Conservation (phyloP, 371 early-diverging fungal genomes). For the Lichtheimia hyalospora region DNA sequence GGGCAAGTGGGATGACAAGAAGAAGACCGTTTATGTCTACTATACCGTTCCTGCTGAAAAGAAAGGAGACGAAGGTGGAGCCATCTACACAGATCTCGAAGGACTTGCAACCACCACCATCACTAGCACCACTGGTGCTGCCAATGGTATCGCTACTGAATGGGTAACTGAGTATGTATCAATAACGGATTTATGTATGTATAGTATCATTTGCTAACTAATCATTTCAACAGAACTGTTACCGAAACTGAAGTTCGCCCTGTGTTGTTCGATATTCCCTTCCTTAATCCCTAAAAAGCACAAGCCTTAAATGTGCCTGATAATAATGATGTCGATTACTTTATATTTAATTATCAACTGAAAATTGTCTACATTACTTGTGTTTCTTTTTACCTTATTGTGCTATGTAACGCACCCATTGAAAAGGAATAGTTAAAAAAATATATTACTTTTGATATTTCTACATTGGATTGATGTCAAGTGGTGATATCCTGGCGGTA, state of each 20-base stretch:
- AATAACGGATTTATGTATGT: neutral
- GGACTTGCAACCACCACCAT: no score
- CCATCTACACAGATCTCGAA: no score
- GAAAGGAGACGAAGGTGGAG: neutral
- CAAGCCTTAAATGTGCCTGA: no score
- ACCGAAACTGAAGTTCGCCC: no score
- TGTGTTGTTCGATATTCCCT: no score
- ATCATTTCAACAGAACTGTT: no score
- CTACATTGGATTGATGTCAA: neutral
- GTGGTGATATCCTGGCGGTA: neutral
- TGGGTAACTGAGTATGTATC: neutral
- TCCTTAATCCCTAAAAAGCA: no score
- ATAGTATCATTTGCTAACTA: neutral
- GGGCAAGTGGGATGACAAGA: conserved; percentile 8
- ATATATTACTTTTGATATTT: neutral
- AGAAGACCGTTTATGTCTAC: conserved; percentile 25
- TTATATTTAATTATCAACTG: no score
- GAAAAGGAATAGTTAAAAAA: neutral
- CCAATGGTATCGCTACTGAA: neutral
- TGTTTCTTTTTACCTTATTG: no score
- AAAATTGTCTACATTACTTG: no score
- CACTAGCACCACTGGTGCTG: neutral
- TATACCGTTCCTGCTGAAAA: conserved; percentile 21
- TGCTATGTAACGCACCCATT: no score
- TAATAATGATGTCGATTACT: no score